Percentiles rank a stretch among this genome's conserved stretches.
These are phyloP conservation scores for Calonectria naviculata DNA, from an alignment of 2,329 filamentous ascomycete genomes.

Conservation along the genomic window DNA sequence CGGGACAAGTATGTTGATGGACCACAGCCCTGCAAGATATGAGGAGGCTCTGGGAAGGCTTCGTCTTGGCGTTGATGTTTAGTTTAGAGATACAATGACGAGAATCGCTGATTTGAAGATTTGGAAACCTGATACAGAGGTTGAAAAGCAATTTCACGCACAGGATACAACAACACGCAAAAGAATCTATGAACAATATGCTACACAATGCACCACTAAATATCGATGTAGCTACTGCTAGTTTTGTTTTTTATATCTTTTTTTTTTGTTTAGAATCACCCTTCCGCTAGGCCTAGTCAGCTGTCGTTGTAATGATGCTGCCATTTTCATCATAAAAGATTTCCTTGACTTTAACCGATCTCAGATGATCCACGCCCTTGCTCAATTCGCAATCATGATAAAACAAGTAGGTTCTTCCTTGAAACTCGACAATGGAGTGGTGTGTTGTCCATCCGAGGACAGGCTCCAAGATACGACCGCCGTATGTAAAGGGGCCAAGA, in stretches of 20 bases:
- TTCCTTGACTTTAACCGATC: slow-evolving; percentile 80
- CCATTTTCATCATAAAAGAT: slow-evolving; percentile 77
- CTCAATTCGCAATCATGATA: slow-evolving; percentile 80
- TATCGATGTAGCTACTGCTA: too few species aligned
- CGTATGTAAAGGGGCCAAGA: slow-evolving; percentile 78
- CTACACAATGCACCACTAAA: neutral
- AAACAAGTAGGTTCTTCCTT: slow-evolving; percentile 79
- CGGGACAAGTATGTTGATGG: slow-evolving; percentile 78
- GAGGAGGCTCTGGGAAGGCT: slow-evolving; percentile 76
- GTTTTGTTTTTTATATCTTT: too few species aligned
- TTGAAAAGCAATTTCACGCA: neutral
- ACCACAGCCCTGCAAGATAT: slow-evolving; percentile 81
- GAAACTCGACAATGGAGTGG: slow-evolving; percentile 81
- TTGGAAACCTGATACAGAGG: neutral
- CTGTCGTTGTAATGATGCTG: slow-evolving; percentile 60
- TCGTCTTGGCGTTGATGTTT: slow-evolving; percentile 56
- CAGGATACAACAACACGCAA: neutral
- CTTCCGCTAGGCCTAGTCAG: slow-evolving; percentile 31
- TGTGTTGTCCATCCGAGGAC: slow-evolving; percentile 86
- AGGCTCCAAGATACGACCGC: slow-evolving; percentile 77
- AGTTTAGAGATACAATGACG: neutral
- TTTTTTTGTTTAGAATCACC: neutral
- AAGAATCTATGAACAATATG: neutral
- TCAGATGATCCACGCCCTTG: slow-evolving; percentile 75
- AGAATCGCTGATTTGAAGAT: neutral